A percentile compares a stretch with the other conserved stretches of the same genome.
phyloP scores from a whole-genome alignment of 1,284 basidiomycete genomes.

The Ceratobasidium sp. region DNA sequence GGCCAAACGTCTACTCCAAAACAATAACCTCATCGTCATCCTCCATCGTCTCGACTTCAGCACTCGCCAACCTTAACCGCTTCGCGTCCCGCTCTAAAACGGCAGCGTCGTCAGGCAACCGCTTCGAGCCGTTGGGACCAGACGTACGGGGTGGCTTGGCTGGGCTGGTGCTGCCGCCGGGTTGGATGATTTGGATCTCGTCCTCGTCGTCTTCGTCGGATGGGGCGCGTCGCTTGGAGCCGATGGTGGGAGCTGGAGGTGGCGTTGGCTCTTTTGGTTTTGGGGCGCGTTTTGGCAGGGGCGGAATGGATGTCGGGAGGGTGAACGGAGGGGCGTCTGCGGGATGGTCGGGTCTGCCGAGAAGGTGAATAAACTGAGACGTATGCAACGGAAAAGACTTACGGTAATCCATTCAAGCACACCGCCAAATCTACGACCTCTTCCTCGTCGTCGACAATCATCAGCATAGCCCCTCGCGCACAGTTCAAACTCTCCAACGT shows the following conservation, averaged over 20 bases:
- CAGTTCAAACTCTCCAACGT: conserved; percentile 77
- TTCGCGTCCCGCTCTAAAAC: conserved; percentile 20
- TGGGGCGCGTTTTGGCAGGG: conserved; percentile 57
- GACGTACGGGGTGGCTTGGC: conserved; percentile 6
- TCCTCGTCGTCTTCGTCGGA: conserved; percentile 35
- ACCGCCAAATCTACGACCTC: conserved; percentile 74
- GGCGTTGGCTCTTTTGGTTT: conserved; percentile 51
- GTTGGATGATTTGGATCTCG: conserved; percentile 32
- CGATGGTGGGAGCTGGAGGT: conserved; percentile 44
- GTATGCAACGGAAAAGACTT: conserved; percentile 52
- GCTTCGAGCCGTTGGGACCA: conserved; percentile 28
- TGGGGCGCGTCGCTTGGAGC: conserved; percentile 5
- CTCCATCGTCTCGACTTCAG: conserved; percentile 23
- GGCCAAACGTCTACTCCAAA: conserved; percentile 7
- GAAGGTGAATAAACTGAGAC: conserved; percentile 11
- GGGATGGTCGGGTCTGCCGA: conserved; percentile 60
- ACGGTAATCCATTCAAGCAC: conserved; percentile 75
- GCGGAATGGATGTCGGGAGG: conserved; percentile 68
- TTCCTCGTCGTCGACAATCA: conserved; percentile 88
- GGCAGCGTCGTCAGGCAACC: conserved; percentile 15
- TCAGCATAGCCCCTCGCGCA: conserved; percentile 78
- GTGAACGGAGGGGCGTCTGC: conserved; percentile 59
- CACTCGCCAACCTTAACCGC: conserved; percentile 25
- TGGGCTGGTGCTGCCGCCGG: conserved; percentile 9
- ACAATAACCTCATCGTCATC: conserved; percentile 18